Percentiles rank a stretch among this genome's conserved stretches.
phyloP scores from a whole-genome alignment of 2,329 filamentous ascomycete genomes.

The Podosphaera aphanis region DNA sequence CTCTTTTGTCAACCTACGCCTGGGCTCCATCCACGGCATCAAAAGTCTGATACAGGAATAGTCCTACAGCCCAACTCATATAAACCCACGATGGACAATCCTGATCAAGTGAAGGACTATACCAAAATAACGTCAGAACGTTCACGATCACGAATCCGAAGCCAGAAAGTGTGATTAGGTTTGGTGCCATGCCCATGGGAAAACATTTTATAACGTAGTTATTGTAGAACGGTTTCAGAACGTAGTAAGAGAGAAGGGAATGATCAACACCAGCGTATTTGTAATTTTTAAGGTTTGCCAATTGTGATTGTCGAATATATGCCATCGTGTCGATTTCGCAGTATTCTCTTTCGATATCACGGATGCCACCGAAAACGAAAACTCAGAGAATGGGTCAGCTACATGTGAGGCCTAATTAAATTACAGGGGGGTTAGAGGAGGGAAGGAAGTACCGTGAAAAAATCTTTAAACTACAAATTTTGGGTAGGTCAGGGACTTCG shows the following conservation, averaged over 20 bases:
- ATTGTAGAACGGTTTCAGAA: conserved; percentile 94
- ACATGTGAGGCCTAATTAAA: not conserved
- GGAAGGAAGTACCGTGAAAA: no score
- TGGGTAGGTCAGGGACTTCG: no score
- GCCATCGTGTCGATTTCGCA: conserved; percentile 37
- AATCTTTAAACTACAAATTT: no score
- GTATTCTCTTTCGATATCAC: not conserved
- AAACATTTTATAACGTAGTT: conserved; percentile 86
- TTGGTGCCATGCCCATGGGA: conserved; percentile 81
- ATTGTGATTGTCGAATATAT: conserved; percentile 79
- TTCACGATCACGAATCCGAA: conserved; percentile 80
- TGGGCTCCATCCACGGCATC: conserved; percentile 90
- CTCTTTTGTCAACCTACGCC: conserved; percentile 34
- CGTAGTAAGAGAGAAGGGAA: conserved; percentile 71
- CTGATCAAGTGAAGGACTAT: conserved; percentile 78
- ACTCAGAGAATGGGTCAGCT: not conserved
- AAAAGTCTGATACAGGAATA: conserved; percentile 96
- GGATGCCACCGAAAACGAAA: not conserved
- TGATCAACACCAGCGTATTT: conserved; percentile 86
- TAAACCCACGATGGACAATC: conserved; percentile 94
- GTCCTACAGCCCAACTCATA: conserved; percentile 64
- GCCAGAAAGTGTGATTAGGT: conserved; percentile 70
- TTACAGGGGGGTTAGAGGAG: no score
- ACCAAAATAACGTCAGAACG: conserved; percentile 81
- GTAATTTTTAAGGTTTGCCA: conserved; percentile 77